Evolutionary conservation across 148 eudicot species (phyloP), one percentile per base, ranked within the genome.

Genomic region (Limonium bicolor): DNA sequence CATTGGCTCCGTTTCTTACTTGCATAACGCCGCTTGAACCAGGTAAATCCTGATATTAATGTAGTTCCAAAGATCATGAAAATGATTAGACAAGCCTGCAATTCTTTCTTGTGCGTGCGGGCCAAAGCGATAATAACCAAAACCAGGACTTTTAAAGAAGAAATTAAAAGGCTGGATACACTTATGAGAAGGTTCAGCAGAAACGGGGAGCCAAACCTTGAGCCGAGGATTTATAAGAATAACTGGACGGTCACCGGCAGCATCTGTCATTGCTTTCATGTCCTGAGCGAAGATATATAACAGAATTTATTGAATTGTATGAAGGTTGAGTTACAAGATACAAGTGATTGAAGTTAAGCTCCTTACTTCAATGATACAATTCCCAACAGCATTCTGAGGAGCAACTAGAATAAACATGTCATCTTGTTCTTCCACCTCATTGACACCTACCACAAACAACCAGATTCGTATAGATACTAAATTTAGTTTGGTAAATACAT

Each of bases 351-450:
- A 13, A 27, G 6, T 38, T 25, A 41, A 58, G 45, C 29, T 37
- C 36, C 81, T 70, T 61, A 90, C 99, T 58, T 72, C 87, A 42
- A 90, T 85, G 34, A 90, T 90, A 46, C 99, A 90, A 64, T 90
- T 90, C 48, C 99, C 99, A 35, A 90, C 74, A 13, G 99, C 99
- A 78, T 90, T 90, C 62, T 90, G 99, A 20, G 99, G 99, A 65
- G 99, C 99, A 57, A 90, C 87, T 50, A 90, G 70, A 52, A 90
- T 84, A 49, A 77, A 90, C 59, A 90, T 70, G 61, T 81, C 99
- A 76, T 90, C 99, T 55, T 70, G 70, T 50, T 90, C 93, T 20
- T 60, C 79, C 27, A 90, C 99, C 64, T 90, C 99, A 36, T 68
- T 65, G 53, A 61, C 93, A 58, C 95, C 97, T 90, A 62, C 55